phyloP scores from a whole-genome alignment of 352 stramenopile species.

The Saprolegnia diclina region DNA sequence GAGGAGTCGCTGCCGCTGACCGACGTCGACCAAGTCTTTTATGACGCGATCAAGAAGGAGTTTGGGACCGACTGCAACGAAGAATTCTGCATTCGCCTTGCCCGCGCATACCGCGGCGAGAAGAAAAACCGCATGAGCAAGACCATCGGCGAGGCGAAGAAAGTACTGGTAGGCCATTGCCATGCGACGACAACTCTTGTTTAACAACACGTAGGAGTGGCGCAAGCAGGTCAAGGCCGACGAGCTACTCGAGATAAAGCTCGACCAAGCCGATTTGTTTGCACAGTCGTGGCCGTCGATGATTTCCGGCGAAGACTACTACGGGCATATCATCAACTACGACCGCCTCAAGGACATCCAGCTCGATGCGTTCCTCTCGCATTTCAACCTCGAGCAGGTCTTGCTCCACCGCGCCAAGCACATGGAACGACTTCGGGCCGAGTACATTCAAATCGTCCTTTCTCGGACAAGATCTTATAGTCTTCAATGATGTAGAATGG shows the following conservation, averaged over 20 bases:
- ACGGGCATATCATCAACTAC: slow-evolving; percentile 62
- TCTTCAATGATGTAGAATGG: slow-evolving; percentile 2
- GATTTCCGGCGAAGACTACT: slow-evolving; percentile 65
- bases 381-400: slow-evolving; percentile 52
- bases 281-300: slow-evolving; percentile 58
- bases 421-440: slow-evolving; percentile 76
- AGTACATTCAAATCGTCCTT: slow-evolving; percentile 35
- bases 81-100: slow-evolving; percentile 54
- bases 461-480: neutral
- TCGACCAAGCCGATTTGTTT: slow-evolving; percentile 55
- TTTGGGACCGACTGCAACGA: slow-evolving; percentile 53
- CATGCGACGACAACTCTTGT: neutral
- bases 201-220: slow-evolving; percentile 31
- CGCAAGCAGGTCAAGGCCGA: slow-evolving; percentile 44
- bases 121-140: slow-evolving; percentile 68
- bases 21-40: slow-evolving; percentile 51
- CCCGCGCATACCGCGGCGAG: slow-evolving; percentile 50
- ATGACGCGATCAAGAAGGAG: slow-evolving; percentile 46
- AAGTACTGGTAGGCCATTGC: slow-evolving; percentile 34
- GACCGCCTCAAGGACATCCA: slow-evolving; percentile 66
- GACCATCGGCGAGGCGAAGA: slow-evolving; percentile 55
- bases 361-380: slow-evolving; percentile 49
- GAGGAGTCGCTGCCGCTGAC: slow-evolving; percentile 48
- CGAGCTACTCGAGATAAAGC: slow-evolving; percentile 41
- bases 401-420: slow-evolving; percentile 63